Percentiles rank a stretch among this genome's conserved stretches.
These are phyloP conservation scores for Amesomyces nigricolor DNA, from an alignment of 2,329 filamentous ascomycete genomes.

Conservation along the genomic window DNA sequence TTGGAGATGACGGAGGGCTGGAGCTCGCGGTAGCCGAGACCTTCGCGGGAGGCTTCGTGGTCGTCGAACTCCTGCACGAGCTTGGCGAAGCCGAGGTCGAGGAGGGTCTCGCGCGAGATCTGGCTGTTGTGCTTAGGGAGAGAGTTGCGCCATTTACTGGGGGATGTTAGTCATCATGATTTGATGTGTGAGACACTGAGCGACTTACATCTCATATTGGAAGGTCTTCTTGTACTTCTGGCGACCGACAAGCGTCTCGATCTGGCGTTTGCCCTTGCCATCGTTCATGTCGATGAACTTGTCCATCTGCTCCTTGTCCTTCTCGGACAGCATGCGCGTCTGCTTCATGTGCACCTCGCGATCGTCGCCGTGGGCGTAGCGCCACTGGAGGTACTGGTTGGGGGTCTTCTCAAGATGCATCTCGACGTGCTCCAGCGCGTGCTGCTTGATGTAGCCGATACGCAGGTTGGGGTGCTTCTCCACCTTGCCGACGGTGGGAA, in stretches of 20 bases:
- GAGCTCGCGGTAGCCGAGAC: constrained; percentile 89
- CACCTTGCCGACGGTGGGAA: constrained; percentile 77
- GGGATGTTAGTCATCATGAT: constrained; percentile 26
- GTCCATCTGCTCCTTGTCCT: constrained; percentile 86
- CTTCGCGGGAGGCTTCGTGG: constrained; percentile 96
- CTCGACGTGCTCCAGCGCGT: constrained; percentile 97
- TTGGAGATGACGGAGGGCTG: constrained; percentile 92
- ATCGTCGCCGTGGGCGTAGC: constrained; percentile 94
- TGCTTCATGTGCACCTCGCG: constrained; percentile 97
- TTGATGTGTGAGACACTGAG: neutral
- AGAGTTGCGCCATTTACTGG: constrained; percentile 80
- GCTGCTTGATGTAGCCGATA: constrained; percentile 99
- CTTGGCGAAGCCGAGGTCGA: constrained; percentile 83
- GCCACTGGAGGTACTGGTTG: constrained; percentile 98
- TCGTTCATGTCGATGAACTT: constrained; percentile 81
- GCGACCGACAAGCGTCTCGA: constrained; percentile 88
- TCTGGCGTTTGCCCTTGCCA: constrained; percentile 67
- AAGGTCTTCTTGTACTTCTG: constrained; percentile 99
- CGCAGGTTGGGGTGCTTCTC: constrained; percentile 98
- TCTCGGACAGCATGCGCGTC: constrained; percentile 79
- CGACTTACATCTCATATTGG: constrained; percentile 84
- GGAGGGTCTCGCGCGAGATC: constrained; percentile 86
- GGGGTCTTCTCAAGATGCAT: constrained; percentile 99
- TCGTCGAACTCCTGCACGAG: constrained; percentile 97
- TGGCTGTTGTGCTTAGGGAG: constrained; percentile 91